Evolutionary conservation across 495 filamentous ascomycete species (phyloP).

Genomic region (Stereocaulon alpinum): DNA sequence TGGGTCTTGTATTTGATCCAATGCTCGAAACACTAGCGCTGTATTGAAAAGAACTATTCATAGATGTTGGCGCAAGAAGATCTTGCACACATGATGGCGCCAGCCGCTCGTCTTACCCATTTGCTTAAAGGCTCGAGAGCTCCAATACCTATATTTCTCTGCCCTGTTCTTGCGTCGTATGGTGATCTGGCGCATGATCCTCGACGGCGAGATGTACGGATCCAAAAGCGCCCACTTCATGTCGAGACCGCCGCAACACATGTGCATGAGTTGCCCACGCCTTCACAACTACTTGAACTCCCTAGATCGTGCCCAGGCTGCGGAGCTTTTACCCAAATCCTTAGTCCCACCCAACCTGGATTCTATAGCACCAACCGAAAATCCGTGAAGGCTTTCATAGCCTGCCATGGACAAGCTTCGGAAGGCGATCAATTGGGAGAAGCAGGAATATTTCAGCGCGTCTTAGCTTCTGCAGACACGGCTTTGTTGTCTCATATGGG

Average conservation of each 20-base stretch:
- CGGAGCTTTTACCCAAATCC: conserved; percentile 70
- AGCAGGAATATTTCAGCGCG: conserved; percentile 16
- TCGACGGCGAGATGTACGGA: background rate
- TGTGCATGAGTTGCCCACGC: background rate
- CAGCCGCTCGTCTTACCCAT: background rate
- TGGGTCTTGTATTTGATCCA: no score
- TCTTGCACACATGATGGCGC: background rate
- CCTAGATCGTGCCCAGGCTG: conserved; percentile 74
- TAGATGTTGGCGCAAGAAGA: background rate
- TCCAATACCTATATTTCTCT: background rate
- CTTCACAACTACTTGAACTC: conserved; percentile 26
- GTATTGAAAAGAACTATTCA: background rate
- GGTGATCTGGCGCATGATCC: background rate
- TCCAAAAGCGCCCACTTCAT: conserved; percentile 2
- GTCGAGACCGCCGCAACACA: background rate
- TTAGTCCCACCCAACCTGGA: conserved; percentile 59
- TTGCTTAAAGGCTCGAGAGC: background rate
- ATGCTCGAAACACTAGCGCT: background rate
- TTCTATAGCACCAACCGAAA: conserved; percentile 58
- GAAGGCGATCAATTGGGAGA: conserved; percentile 4
- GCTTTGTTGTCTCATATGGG: conserved; percentile 35
- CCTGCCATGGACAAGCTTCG: conserved; percentile 7
- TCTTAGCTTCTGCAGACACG: conserved; percentile 31
- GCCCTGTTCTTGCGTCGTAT: background rate
- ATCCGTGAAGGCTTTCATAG: conserved; percentile 21